Base-by-base conservation (phyloP, 345 rosid species). In the Eucalyptus marginata region DNA sequence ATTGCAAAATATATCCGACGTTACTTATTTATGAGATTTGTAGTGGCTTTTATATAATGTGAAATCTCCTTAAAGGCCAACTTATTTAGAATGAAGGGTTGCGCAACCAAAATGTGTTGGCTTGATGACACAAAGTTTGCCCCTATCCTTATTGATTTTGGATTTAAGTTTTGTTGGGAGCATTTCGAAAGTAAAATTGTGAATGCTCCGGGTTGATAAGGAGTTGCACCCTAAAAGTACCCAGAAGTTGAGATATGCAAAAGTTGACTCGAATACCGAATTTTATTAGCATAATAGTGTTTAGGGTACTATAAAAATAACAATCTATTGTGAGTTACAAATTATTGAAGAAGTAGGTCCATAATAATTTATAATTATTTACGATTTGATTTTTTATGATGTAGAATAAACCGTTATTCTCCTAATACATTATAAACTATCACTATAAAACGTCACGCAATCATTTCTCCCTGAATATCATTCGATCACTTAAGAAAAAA, bases 241-340 rank as follows among this genome's bases (percentile, higher is more conserved):
- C 71, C 0, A 15, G 0, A 29, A n/a, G 18, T n/a, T 15, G 17
- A n/a, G 33, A 64, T 64, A 12, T 27, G 4, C 4, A n/a, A 6
- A 62, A 62, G 5, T 29, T 29, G 33, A 25, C 9, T 29, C 0
- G 0, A 50, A 51, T 1, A 51, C 8, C 3, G 0, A 0, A 51
- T 51, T 51, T 51, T 51, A 51, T 0, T 51, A 51, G 0, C 1
- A 51, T 51, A 2, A 50, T 3, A 16, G 0, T 51, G 0, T 51
- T 16, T 51, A 1, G 0, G 20, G 3, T 51, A 51, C 0, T 51
- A 0, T 16, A 51, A 16, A 0, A 51, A 51, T 51, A 51, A 51
- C 4, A 51, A 51, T 51, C 0, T 51, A 16, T 51, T 16, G 4
- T 51, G 2, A 51, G 2, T 51, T 51, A 51, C 8, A 51, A 51